Evolutionary conservation across 2,329 filamentous ascomycete species (phyloP).

Genomic region (Blastomyces percursus): DNA sequence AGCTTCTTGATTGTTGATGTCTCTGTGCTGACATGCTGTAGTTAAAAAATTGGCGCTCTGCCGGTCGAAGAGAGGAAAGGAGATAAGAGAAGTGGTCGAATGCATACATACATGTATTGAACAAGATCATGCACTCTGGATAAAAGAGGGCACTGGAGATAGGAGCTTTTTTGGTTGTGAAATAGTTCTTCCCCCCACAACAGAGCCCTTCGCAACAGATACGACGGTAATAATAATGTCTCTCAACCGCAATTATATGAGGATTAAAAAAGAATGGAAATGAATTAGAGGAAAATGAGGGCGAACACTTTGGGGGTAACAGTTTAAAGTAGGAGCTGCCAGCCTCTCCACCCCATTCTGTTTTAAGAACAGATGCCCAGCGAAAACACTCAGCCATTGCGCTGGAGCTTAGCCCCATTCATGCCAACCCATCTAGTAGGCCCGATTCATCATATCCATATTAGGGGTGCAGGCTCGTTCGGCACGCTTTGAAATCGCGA

Average conservation of each 20-base stretch:
- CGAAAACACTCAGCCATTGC: neutral
- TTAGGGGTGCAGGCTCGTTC: neutral
- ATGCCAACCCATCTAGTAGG: neutral
- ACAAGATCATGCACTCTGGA: neutral
- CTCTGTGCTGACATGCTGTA: conserved; percentile 1
- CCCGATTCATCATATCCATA: neutral
- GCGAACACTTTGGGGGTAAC: neutral
- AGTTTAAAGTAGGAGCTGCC: conserved; percentile 3
- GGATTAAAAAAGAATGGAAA: neutral
- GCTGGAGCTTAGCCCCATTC: neutral
- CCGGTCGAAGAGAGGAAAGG: neutral
- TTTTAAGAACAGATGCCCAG: conserved; percentile 6
- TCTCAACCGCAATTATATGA: neutral
- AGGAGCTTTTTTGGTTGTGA: neutral
- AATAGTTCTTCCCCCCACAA: neutral
- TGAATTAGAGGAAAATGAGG: neutral
- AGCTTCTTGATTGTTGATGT: conserved; percentile 15
- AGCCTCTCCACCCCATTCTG: neutral
- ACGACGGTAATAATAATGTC: neutral
- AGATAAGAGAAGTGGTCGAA: neutral
- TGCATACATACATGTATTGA: conserved; percentile 4
- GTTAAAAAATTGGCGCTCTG: neutral
- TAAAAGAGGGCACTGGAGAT: neutral
- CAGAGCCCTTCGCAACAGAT: neutral
- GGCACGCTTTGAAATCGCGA: neutral